Base-by-base conservation (phyloP, 495 filamentous ascomycete species). In the Penicillium psychrofluorescens region DNA sequence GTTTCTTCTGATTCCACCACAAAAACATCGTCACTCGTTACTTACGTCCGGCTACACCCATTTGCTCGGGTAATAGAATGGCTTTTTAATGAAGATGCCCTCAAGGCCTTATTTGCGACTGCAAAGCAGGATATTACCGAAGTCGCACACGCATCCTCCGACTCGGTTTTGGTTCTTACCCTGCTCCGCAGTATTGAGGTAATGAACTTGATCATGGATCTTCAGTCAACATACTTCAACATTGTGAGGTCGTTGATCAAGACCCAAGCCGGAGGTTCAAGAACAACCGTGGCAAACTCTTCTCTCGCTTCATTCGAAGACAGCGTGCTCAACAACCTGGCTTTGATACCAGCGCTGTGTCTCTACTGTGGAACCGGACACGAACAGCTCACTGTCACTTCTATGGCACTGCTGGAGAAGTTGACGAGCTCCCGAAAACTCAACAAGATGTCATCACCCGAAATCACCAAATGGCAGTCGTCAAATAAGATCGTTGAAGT, bases 31-130 rank as follows among this genome's bases (percentile, higher is more conserved):
- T 83, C 81, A 13, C 64, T 97, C 22, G 72, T 78, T 37, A 72
- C 72, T 11, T 99, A 99, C 53, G 76, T 88, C 43, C 77, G 81
- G 6, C 74, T 95, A 16, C 92, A 99, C 65, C 89, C 92, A 8
- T 96, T 95, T 53, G 80, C 85, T 13, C 79, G 92, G 32, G 86
- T 90, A 15, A 92, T 95, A 80, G 94, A 97, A 60, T 97, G 94
- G 87, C 75, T 97, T 61, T 95, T 95, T 58, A 95, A 95, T 53
- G 87, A 92, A 50, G 88, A 86, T 49, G 88, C 95, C 16, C 75
- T 95, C 43, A 75, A 75, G 48, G 79, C 81, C 14, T 62, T 99
- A 11, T 89, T 95, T 56, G 72, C 79, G 40, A 79, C 81, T 10
- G 79, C 89, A 32, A 80, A 87, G 42, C 80, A 90, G 56, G 77